Percentiles rank a stretch among this genome's conserved stretches.
Evolutionary conservation across 257 asterid genomes (phyloP).

Genomic region (Forsythia suspensa): DNA sequence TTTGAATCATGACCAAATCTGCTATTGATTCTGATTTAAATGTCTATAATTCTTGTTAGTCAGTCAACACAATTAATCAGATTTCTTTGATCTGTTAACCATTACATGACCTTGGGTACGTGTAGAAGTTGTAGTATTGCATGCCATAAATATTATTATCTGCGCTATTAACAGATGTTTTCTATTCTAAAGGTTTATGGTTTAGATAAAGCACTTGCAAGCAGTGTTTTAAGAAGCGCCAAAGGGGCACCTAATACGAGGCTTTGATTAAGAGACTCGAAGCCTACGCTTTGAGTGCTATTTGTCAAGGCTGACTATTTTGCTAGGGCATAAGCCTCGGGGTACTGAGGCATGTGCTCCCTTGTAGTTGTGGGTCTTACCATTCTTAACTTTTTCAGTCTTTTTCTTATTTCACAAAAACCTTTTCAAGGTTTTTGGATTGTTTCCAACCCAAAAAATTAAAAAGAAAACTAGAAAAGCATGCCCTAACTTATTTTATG

Average conservation of each 20-base stretch:
- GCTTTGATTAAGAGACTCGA: background rate
- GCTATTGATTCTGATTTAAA: background rate
- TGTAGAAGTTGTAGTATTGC: too few relatives aligned
- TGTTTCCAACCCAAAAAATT: background rate
- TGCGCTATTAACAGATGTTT: background rate
- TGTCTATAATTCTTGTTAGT: background rate
- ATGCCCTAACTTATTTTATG: too few relatives aligned
- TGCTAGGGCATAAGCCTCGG: background rate
- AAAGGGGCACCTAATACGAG: background rate
- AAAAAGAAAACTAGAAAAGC: too few relatives aligned
- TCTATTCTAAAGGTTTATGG: background rate
- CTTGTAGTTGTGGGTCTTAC: too few relatives aligned
- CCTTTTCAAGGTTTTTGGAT: background rate
- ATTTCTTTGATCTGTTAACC: background rate
- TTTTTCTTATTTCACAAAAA: too few relatives aligned
- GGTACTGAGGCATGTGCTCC: background rate
- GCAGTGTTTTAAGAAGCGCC: background rate
- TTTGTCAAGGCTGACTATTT: background rate
- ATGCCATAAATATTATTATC: too few relatives aligned
- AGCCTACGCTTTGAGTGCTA: background rate
- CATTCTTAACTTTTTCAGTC: too few relatives aligned
- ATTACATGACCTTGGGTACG: background rate
- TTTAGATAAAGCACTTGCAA: background rate
- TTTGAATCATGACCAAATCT: background rate
- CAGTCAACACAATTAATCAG: background rate